Percentiles rank a stretch among this genome's conserved stretches.
phyloP scores from a whole-genome alignment of 352 stramenopile species.

The Phytopythium litorale region DNA sequence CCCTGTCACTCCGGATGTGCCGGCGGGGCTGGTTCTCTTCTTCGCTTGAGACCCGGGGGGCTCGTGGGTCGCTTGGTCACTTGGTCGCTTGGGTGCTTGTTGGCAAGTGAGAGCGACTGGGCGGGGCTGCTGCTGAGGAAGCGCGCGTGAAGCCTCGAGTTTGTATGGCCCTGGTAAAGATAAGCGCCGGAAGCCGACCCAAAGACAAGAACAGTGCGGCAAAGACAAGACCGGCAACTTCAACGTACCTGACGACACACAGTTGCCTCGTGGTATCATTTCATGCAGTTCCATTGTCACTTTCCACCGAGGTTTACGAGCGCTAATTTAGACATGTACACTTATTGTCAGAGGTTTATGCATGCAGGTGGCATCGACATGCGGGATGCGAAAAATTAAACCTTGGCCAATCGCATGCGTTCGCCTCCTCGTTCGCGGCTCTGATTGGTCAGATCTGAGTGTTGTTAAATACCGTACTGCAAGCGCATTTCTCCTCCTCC shows the following conservation, averaged over 20 bases:
- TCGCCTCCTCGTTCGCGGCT: not conserved
- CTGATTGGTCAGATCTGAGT: not conserved
- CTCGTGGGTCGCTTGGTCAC: not conserved
- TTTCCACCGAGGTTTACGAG: not conserved
- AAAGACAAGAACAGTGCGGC: conserved; percentile 9
- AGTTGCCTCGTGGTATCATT: not conserved
- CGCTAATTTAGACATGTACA: not conserved
- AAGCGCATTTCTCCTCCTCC: no score
- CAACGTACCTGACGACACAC: not conserved
- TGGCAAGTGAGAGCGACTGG: conserved; percentile 12
- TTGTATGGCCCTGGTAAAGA: not conserved
- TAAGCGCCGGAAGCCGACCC: conserved; percentile 6
- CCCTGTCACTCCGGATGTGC: not conserved
- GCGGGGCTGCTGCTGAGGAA: not conserved
- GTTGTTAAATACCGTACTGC: not conserved
- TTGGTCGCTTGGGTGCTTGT: conserved; percentile 16
- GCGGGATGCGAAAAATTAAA: conserved; percentile 1
- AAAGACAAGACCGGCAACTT: conserved; percentile 3
- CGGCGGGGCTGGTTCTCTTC: conserved; percentile 5
- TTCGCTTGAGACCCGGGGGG: not conserved
- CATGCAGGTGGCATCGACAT: not conserved
- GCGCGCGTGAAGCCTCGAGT: not conserved
- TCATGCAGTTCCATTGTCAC: not conserved
- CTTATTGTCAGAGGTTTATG: not conserved
- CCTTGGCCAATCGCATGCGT: not conserved